These are phyloP conservation scores for Chloris gayana DNA, from an alignment of 176 grass and related monocot genomes.

Conservation along the genomic window DNA sequence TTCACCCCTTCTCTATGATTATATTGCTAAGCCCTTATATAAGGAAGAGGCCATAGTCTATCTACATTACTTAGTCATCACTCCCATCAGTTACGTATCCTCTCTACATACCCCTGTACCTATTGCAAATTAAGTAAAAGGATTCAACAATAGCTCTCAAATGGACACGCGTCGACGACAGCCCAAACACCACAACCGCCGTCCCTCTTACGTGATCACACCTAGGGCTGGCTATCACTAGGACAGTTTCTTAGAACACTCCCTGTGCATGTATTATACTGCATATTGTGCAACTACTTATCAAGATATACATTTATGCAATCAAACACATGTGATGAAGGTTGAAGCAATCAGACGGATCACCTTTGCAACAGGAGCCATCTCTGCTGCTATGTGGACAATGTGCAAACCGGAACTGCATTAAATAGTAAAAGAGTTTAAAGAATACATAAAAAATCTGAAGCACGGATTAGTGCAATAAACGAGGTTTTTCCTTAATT, in stretches of 20 bases:
- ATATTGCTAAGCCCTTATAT: not conserved
- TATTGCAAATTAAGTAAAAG: not conserved
- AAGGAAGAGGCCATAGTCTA: not conserved
- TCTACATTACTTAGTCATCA: not conserved
- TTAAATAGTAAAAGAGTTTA: constrained; percentile 37
- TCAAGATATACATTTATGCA: constrained; percentile 13
- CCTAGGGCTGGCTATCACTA: not conserved
- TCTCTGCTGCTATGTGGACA: constrained; percentile 95
- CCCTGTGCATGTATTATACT: not conserved
- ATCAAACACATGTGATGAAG: constrained; percentile 30
- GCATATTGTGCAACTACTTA: constrained; percentile 14
- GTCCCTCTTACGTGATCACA: not conserved
- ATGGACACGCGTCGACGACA: not conserved
- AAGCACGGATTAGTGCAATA: not conserved
- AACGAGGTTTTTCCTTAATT: constrained; percentile 10
- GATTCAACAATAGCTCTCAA: not conserved
- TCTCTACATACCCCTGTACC: not conserved
- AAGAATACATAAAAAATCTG: constrained; percentile 15
- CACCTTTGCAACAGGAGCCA: constrained; percentile 98
- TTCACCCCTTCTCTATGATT: not conserved
- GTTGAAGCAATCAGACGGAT: constrained; percentile 34
- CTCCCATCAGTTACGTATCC: not conserved
- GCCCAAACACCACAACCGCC: not conserved
- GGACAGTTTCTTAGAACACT: not conserved
- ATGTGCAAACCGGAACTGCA: constrained; percentile 84